These are phyloP conservation scores for Termitomyces sp. DNA, from an alignment of 768 basidiomycete species.

Conservation along the genomic window DNA sequence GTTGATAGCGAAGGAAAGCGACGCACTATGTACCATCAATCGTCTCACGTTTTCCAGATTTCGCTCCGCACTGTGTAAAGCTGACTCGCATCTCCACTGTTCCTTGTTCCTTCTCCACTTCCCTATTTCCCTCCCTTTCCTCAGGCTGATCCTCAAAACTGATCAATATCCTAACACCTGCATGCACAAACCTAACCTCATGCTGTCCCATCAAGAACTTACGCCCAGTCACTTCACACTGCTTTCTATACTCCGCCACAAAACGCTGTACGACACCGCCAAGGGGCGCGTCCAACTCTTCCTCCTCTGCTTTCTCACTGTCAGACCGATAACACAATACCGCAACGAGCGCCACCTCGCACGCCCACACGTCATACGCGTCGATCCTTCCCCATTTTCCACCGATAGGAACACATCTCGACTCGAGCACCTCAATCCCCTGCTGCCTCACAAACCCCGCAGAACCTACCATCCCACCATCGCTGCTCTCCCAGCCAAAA, in stretches of 20 bases:
- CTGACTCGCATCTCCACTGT: slow-evolving; percentile 40
- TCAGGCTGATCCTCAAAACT: slow-evolving; percentile 8
- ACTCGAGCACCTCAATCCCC: slow-evolving; percentile 13
- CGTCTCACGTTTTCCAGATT: slow-evolving; percentile 29
- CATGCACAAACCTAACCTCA: slow-evolving; percentile 38
- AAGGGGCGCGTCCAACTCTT: slow-evolving; percentile 24
- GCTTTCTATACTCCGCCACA: slow-evolving; percentile 22
- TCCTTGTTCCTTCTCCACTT: slow-evolving; percentile 10
- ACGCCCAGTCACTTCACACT: slow-evolving; percentile 33
- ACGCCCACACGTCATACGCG: slow-evolving; percentile 28
- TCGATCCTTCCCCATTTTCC: background rate
- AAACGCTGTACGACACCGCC: slow-evolving; percentile 37
- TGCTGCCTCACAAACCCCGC: slow-evolving; percentile 14
- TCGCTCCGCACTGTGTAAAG: slow-evolving; percentile 41
- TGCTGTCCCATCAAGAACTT: slow-evolving; percentile 32
- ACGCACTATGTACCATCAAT: slow-evolving; percentile 30
- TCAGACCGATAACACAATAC: slow-evolving; percentile 30
- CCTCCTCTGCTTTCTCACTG: slow-evolving; percentile 15
- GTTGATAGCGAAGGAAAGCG: background rate
- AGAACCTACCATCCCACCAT: slow-evolving; percentile 42
- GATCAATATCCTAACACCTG: slow-evolving; percentile 24
- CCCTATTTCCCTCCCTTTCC: background rate
- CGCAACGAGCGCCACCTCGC: slow-evolving; percentile 46
- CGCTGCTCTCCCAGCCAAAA: slow-evolving; percentile 56
- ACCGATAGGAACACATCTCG: background rate